phyloP scores from a whole-genome alignment of 495 filamentous ascomycete species.

The Podospora tetraspora region DNA sequence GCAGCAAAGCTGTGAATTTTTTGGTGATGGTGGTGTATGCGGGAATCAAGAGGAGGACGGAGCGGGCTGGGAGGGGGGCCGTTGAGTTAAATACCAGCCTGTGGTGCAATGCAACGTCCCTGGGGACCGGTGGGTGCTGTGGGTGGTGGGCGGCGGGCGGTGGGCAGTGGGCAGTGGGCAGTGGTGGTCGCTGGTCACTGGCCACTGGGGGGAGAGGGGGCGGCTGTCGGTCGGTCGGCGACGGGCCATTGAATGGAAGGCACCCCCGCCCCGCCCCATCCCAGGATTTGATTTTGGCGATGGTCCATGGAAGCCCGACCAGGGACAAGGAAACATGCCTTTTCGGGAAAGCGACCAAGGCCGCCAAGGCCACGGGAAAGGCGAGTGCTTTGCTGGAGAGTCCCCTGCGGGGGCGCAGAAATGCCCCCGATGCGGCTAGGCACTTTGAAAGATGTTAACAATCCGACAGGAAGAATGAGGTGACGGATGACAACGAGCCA shows the following conservation, averaged over 20 bases:
- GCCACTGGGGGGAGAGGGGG: not conserved
- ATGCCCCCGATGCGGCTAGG: not conserved
- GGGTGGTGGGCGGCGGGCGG: not conserved
- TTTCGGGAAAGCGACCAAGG: not conserved
- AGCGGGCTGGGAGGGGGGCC: conserved; percentile 29
- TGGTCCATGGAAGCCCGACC: not conserved
- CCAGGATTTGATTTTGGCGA: not conserved
- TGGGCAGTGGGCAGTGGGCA: no score
- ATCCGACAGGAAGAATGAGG: not conserved
- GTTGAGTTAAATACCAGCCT: conserved; percentile 33
- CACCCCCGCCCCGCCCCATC: not conserved
- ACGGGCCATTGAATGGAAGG: not conserved
- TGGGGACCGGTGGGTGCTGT: not conserved
- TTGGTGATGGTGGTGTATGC: conserved; percentile 31
- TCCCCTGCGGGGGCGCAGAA: not conserved
- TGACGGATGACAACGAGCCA: not conserved
- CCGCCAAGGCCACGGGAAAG: not conserved
- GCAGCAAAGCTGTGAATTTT: conserved; percentile 34
- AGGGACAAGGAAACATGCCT: not conserved
- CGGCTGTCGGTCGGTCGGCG: not conserved
- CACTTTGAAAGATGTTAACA: not conserved
- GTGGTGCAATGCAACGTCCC: conserved; percentile 1
- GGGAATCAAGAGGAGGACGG: conserved; percentile 26
- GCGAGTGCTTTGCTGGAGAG: not conserved
- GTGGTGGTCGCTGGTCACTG: no score